These are phyloP conservation scores for Phyllachora maydis DNA, from an alignment of 2,329 filamentous ascomycete species.

Conservation along the genomic window DNA sequence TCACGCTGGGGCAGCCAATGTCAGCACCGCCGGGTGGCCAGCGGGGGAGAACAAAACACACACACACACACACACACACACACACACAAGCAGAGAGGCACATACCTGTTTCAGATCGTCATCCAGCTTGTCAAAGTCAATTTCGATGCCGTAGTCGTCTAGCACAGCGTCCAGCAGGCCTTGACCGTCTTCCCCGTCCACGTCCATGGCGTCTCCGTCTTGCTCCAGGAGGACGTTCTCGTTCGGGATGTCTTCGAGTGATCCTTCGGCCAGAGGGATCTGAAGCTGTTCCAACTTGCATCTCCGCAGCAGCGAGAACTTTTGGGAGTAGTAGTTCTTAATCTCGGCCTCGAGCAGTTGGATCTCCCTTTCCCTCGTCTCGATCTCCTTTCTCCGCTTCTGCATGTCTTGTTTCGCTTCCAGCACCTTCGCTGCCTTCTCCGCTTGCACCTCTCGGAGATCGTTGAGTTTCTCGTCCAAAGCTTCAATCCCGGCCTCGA, in stretches of 20 bases:
- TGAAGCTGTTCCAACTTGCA: slow-evolving; percentile 90
- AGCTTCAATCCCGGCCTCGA: slow-evolving; percentile 58
- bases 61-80: too few relatives aligned
- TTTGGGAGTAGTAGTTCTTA: slow-evolving; percentile 64
- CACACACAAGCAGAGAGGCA: too few relatives aligned
- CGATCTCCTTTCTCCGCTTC: slow-evolving; percentile 68
- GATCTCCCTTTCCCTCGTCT: slow-evolving; percentile 51
- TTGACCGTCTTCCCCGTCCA: slow-evolving; percentile 45
- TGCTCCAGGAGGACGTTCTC: slow-evolving; percentile 59
- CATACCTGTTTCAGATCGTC: slow-evolving; percentile 63
- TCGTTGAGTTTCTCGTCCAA: slow-evolving; percentile 52
- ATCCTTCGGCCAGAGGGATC: slow-evolving; percentile 57
- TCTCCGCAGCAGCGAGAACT: slow-evolving; percentile 66
- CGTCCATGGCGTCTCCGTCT: slow-evolving; percentile 79
- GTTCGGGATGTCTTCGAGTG: slow-evolving; percentile 68
- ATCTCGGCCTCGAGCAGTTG: slow-evolving; percentile 64
- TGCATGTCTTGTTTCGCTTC: slow-evolving; percentile 63
- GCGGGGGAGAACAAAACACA: not conserved
- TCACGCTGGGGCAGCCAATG: slow-evolving; percentile 32
- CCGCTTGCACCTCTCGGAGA: slow-evolving; percentile 28
- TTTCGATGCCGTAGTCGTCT: slow-evolving; percentile 78
- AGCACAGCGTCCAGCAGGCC: slow-evolving; percentile 42
- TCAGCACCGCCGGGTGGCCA: slow-evolving; percentile 8
- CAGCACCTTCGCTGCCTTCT: slow-evolving; percentile 52
- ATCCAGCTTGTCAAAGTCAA: slow-evolving; percentile 66